phyloP scores from a whole-genome alignment of 176 grass and related monocot genomes.

The Areca catechu region DNA sequence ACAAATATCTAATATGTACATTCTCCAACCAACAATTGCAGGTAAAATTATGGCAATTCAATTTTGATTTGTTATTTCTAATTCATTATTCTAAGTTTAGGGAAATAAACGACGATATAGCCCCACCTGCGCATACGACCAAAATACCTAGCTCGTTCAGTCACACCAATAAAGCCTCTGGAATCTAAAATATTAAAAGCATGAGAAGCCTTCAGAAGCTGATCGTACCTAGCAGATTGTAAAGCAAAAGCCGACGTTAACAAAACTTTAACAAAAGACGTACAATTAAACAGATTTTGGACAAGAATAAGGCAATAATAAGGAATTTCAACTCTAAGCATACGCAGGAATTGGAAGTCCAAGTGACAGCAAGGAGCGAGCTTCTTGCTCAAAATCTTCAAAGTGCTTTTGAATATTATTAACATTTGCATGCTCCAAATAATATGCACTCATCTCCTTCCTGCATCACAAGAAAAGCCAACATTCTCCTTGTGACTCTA shows the following conservation, averaged over 20 bases:
- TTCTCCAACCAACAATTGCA: no score
- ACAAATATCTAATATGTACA: no score
- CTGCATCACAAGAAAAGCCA: constrained; percentile 40
- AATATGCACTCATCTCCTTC: constrained; percentile 99
- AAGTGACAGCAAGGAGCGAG: constrained; percentile 58
- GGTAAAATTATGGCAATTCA: no score
- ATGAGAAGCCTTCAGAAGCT: constrained; percentile 95
- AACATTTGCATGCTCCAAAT: constrained; percentile 74
- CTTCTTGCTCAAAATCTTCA: constrained; percentile 79
- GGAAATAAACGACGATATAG: background rate
- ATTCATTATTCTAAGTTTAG: background rate
- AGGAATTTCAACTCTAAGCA: constrained; percentile 25
- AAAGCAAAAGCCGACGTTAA: constrained; percentile 30
- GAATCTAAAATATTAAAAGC: constrained; percentile 98
- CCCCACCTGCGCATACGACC: constrained; percentile 80
- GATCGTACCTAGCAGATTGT: constrained; percentile 73
- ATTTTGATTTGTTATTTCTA: background rate
- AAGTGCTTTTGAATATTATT: constrained; percentile 80
- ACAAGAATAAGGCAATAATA: constrained; percentile 2
- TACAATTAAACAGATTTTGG: constrained; percentile 1
- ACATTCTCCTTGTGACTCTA: no score
- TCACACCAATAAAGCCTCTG: constrained; percentile 94
- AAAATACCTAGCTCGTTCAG: constrained; percentile 98
- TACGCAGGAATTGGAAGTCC: constrained; percentile 91
- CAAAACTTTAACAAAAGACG: background rate